Conservation (phyloP, 345 rosid species). For the Barbarea vulgaris region DNA sequence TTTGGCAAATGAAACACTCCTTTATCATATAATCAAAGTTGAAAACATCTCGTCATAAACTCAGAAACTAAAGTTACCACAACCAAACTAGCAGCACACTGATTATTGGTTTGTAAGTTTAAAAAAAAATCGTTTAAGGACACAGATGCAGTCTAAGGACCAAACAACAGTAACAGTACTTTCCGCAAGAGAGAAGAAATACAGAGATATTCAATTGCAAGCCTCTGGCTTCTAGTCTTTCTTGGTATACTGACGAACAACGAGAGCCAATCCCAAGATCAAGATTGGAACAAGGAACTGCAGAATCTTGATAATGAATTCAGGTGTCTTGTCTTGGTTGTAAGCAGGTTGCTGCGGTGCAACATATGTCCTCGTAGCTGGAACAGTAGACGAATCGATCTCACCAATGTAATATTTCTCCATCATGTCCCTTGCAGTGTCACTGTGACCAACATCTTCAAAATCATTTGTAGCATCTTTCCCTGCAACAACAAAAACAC, state of each 20-base stretch:
- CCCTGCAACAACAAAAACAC: slow-evolving; percentile 48
- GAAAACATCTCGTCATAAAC: slow-evolving; percentile 6
- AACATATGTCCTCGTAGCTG: slow-evolving; percentile 53
- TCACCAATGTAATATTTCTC: slow-evolving; percentile 71
- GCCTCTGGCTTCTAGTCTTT: slow-evolving; percentile 57
- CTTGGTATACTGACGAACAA: slow-evolving; percentile 76
- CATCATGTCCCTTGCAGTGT: slow-evolving; percentile 83
- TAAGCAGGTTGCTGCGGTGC: slow-evolving; percentile 53
- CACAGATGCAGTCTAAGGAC: slow-evolving; percentile 15
- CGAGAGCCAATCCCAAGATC: slow-evolving; percentile 80
- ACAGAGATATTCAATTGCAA: slow-evolving; percentile 4
- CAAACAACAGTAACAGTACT: slow-evolving; percentile 16
- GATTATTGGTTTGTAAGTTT: slow-evolving; percentile 8
- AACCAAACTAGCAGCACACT: slow-evolving; percentile 28
- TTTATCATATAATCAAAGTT: slow-evolving; percentile 19
- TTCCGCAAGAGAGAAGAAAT: not conserved
- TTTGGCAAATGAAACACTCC: not conserved
- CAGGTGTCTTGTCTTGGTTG: slow-evolving; percentile 64
- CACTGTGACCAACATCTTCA: slow-evolving; percentile 97
- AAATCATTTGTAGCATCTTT: slow-evolving; percentile 92
- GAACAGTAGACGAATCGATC: slow-evolving; percentile 64
- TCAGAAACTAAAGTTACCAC: slow-evolving; percentile 1
- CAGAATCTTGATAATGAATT: slow-evolving; percentile 71
- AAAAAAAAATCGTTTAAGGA: slow-evolving; percentile 22
- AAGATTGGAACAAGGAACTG: slow-evolving; percentile 88